Percentiles rank a stretch among this genome's conserved stretches.
phyloP scores from a whole-genome alignment of 306 rosid genomes.

The Dryas octopetala region DNA sequence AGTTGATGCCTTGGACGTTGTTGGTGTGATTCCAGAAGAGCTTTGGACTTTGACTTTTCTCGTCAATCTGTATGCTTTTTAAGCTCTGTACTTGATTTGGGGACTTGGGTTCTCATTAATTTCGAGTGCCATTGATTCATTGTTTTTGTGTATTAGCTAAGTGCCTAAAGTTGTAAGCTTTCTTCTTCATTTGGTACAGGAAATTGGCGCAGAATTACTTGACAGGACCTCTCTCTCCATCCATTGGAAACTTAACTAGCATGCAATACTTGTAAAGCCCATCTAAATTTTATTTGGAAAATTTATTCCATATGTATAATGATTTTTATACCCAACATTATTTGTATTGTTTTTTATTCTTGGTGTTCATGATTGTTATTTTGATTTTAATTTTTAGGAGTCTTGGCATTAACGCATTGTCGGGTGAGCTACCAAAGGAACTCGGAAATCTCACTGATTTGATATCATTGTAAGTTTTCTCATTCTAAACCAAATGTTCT shows the following conservation, averaged over 20 bases:
- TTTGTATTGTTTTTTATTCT: neutral
- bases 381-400: constrained; percentile 34
- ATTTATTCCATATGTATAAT: neutral
- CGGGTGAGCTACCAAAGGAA: constrained; percentile 78
- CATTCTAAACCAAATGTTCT: neutral
- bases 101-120: neutral
- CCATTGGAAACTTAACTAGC: constrained; percentile 59
- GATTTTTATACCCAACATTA: neutral
- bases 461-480: constrained; percentile 42
- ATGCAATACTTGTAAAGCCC: constrained; percentile 67
- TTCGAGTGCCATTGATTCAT: no score
- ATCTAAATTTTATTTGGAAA: neutral
- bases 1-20: constrained; percentile 43
- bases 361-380: constrained; percentile 4
- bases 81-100: neutral
- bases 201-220: constrained; percentile 57
- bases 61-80: constrained; percentile 57
- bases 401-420: constrained; percentile 58
- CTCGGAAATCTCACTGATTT: constrained; percentile 57
- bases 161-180: neutral
- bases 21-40: constrained; percentile 64
- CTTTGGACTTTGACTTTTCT: constrained; percentile 70
- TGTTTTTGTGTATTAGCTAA: neutral
- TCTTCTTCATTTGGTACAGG: constrained; percentile 37
- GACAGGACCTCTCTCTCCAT: constrained; percentile 61